These are phyloP conservation scores for Fusarium ramigenum DNA, from an alignment of 2,329 filamentous ascomycete species.

Conservation along the genomic window DNA sequence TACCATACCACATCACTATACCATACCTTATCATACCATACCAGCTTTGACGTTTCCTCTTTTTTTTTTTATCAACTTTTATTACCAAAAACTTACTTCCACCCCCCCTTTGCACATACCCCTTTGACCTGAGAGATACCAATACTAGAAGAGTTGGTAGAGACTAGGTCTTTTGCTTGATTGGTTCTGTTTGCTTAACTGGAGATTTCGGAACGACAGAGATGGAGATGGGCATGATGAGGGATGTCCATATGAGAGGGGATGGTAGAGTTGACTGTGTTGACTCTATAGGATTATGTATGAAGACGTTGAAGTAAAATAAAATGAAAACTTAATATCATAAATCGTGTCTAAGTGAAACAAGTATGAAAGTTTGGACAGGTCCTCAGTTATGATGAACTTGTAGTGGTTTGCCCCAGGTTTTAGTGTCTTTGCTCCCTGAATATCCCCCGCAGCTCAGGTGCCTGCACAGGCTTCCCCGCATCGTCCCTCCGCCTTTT, in stretches of 20 bases:
- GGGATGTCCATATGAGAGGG: slow-evolving; percentile 5
- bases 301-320: slow-evolving; percentile 19
- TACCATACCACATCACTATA: slow-evolving; percentile 35
- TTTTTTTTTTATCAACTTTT: slow-evolving; percentile 18
- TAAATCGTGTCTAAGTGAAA: not conserved
- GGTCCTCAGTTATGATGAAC: too few species aligned
- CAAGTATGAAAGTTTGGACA: not conserved
- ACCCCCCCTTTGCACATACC: slow-evolving; percentile 35
- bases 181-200: slow-evolving; percentile 21
- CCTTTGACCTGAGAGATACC: slow-evolving; percentile 10
- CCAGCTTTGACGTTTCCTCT: not conserved
- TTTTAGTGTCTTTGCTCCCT: slow-evolving; percentile 17
- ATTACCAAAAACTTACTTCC: slow-evolving; percentile 1
- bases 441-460: slow-evolving; percentile 6
- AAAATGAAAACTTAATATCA: slow-evolving; percentile 17
- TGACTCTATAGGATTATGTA: slow-evolving; percentile 24
- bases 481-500: slow-evolving; percentile 14
- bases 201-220: slow-evolving; percentile 20
- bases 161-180: slow-evolving; percentile 13
- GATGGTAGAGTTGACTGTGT: slow-evolving; percentile 29
- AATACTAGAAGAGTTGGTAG: slow-evolving; percentile 21
- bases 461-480: slow-evolving; percentile 26
- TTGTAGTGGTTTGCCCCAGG: not conserved
- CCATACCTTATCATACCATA: not conserved
- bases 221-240: not conserved